These are phyloP conservation scores for Wickerhamomyces hampshirensis DNA, from an alignment of 805 yeast species.

Conservation along the genomic window DNA sequence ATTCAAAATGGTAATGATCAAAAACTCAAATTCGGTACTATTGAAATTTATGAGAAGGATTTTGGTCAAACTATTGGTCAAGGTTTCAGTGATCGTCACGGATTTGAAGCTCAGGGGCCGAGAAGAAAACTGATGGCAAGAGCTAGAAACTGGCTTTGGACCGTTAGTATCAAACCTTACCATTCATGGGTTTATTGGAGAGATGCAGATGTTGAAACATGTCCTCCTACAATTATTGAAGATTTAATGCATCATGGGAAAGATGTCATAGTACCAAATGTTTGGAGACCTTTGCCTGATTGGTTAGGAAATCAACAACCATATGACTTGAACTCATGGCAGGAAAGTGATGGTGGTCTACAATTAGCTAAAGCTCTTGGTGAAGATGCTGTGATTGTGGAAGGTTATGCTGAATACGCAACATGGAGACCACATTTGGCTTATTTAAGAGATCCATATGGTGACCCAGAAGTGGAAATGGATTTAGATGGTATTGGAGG, in stretches of 20 bases:
- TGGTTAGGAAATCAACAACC: slow-evolving; percentile 86
- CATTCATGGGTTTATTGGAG: slow-evolving; percentile 98
- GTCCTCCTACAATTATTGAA: slow-evolving; percentile 80
- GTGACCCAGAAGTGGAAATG: slow-evolving; percentile 91
- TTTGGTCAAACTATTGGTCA: slow-evolving; percentile 94
- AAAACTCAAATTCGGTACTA: slow-evolving; percentile 65
- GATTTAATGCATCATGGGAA: slow-evolving; percentile 89
- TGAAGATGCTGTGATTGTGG: slow-evolving; percentile 96
- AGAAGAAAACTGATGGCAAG: slow-evolving; percentile 93
- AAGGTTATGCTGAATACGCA: slow-evolving; percentile 94
- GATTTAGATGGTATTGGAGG: slow-evolving; percentile 97
- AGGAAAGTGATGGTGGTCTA: slow-evolving; percentile 76
- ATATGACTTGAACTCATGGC: slow-evolving; percentile 82
- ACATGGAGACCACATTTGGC: slow-evolving; percentile 99
- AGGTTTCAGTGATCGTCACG: slow-evolving; percentile 90
- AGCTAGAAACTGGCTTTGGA: slow-evolving; percentile 91
- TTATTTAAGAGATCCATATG: slow-evolving; percentile 89
- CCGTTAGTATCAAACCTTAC: slow-evolving; percentile 84
- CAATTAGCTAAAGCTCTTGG: slow-evolving; percentile 71
- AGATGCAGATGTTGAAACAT: slow-evolving; percentile 92
- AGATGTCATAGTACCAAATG: slow-evolving; percentile 93
- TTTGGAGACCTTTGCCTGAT: slow-evolving; percentile 87
- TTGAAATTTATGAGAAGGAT: slow-evolving; percentile 86
- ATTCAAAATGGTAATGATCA: slow-evolving; percentile 65
- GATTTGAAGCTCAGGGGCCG: slow-evolving; percentile 94